Evolutionary conservation across 2,329 filamentous ascomycete genomes (phyloP).

Genomic region (Sphaerulina populicola): DNA sequence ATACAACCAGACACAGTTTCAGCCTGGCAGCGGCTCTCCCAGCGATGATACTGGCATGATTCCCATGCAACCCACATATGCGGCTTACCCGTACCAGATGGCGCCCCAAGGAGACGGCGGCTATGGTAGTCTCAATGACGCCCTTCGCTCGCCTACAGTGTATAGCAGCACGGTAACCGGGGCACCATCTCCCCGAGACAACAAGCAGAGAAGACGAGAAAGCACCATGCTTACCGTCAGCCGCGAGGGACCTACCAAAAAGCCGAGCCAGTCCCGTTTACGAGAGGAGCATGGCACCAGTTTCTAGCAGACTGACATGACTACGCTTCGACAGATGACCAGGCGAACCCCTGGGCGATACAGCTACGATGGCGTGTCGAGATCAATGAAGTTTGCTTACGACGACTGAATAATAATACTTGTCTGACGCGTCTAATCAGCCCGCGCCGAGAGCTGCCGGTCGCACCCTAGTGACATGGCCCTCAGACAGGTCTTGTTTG

Average conservation of each 20-base stretch:
- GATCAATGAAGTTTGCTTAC: conserved; percentile 1
- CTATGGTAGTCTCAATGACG: conserved; percentile 32
- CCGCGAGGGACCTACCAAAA: conserved; percentile 24
- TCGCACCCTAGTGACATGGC: not conserved
- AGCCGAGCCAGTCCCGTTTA: conserved; percentile 31
- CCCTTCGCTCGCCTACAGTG: conserved; percentile 23
- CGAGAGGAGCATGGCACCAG: conserved; percentile 29
- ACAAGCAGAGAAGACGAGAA: conserved; percentile 26
- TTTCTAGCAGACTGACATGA: conserved; percentile 19
- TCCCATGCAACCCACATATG: conserved; percentile 28
- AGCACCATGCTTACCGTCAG: conserved; percentile 28
- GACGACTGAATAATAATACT: conserved; percentile 1
- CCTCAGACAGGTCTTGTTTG: not conserved
- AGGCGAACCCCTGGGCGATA: conserved; percentile 10
- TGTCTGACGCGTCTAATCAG: not conserved
- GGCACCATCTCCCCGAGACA: conserved; percentile 18
- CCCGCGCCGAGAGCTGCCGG: not conserved
- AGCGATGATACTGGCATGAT: conserved; percentile 29
- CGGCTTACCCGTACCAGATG: conserved; percentile 29
- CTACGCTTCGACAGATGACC: conserved; percentile 12
- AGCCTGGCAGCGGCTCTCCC: conserved; percentile 8
- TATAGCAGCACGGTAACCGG: conserved; percentile 19
- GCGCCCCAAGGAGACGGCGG: conserved; percentile 30
- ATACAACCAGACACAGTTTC: conserved; percentile 48
- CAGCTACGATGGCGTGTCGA: conserved; percentile 5